phyloP scores from a whole-genome alignment of 495 filamentous ascomycete species.

The Immersiella caudata region DNA sequence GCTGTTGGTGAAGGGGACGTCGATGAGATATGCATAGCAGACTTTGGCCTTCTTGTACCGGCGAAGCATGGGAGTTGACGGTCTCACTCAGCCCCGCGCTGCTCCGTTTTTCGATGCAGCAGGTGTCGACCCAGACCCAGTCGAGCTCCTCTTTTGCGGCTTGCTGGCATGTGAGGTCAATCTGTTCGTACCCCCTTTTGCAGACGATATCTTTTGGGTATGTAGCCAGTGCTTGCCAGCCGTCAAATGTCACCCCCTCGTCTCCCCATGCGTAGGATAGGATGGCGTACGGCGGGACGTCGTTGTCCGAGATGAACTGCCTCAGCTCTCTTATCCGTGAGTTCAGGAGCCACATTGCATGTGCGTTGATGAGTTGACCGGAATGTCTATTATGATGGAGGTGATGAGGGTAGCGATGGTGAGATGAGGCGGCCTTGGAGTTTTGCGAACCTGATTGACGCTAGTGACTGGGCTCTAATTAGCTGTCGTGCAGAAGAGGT shows the following conservation, averaged over 20 bases:
- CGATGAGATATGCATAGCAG: constrained; percentile 35
- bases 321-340: background rate
- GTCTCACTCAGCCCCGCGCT: constrained; percentile 16
- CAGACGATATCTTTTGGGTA: background rate
- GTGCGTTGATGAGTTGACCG: background rate
- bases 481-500: too few relatives aligned
- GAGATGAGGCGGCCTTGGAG: too few relatives aligned
- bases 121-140: constrained; percentile 18
- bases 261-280: constrained; percentile 31
- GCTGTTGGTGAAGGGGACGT: background rate
- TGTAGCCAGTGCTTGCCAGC: background rate
- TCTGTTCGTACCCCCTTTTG: background rate
- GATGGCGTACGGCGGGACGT: constrained; percentile 17
- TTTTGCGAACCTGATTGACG: too few relatives aligned
- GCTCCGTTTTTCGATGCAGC: constrained; percentile 21
- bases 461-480: too few relatives aligned
- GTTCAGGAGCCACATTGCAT: constrained; percentile 15
- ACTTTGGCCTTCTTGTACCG: constrained; percentile 10
- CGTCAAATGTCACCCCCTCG: constrained; percentile 23
- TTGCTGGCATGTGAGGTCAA: background rate
- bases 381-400: too few relatives aligned
- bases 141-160: background rate
- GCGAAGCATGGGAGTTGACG: constrained; percentile 21
- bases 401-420: too few relatives aligned
- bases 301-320: constrained; percentile 15